Base-by-base conservation (phyloP, 176 grass and related monocot genomes). In the Oropetium thomaeum region DNA sequence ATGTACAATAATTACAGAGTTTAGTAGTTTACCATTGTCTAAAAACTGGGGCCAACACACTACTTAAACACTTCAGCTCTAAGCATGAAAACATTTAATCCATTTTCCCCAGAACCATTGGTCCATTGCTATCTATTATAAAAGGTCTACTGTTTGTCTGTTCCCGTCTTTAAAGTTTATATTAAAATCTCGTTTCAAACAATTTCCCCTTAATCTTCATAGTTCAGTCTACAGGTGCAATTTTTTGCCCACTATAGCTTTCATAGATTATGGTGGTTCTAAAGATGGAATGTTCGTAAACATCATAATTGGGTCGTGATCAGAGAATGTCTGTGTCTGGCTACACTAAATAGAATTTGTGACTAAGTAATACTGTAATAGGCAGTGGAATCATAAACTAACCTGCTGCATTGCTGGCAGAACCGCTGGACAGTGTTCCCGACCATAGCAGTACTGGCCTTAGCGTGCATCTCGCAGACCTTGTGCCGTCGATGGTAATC, bases 361-460 rank as follows among this genome's bases (percentile, higher is more conserved):
- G n/a, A n/a, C n/a, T n/a, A n/a, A n/a, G n/a, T n/a, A n/a, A n/a
- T n/a, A n/a, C n/a, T n/a, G 61, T 34, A 68, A 69, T 53, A 58
- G 74, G 74, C 25, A 79, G 62, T 41, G 49, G 19, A 42, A 64
- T 10, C 39, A 27, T 33, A 39, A 67, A 78, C 85, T 51, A 71
- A 99, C 96, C 96, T 99, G 67, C 96, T 99, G 20, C 96, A 99
- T 87, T 99, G 96, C 61, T 99, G 96, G 71, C 96, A 99, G 74
- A 99, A 99, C 15, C 92, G 82, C 72, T 99, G 96, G 52, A 92
- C 66, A 7, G 80, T 49, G 51, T 99, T 92, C 51, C 92, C 72
- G 0, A 99, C 89, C 25, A 96, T 65, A n/a, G 89, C 92, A 19
- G 92, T 92, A 45, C 16, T 90, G 0, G 92, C 96, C 80, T 99